Percentiles rank a stretch among this genome's conserved stretches.
phyloP scores from a whole-genome alignment of 257 asterid genomes.

The Petrea volubilis region DNA sequence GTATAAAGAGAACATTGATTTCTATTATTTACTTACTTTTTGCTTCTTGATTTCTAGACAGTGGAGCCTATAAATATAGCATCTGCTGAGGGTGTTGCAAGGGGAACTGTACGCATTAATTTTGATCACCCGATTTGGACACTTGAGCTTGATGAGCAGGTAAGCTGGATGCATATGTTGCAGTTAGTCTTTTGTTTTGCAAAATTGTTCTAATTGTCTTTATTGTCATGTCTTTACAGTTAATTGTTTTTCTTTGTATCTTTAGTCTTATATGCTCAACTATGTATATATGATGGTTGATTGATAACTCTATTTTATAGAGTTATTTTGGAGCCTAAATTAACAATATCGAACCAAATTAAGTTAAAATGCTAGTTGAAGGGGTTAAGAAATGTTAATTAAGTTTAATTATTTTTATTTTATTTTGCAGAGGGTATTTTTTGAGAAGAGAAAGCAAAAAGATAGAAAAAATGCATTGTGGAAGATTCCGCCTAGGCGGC shows the following conservation, averaged over 20 bases:
- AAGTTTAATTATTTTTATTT: too few species aligned
- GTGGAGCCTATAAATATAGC: constrained; percentile 97
- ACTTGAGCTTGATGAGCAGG: constrained; percentile 98
- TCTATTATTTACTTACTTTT: constrained; percentile 17
- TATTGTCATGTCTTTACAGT: not conserved
- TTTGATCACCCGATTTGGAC: constrained; percentile 99
- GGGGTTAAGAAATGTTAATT: too few species aligned
- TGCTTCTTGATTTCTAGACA: constrained; percentile 45
- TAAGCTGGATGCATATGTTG: constrained; percentile 17
- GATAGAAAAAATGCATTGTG: too few species aligned
- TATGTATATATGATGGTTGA: too few species aligned
- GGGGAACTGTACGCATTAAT: constrained; percentile 81
- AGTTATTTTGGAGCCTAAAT: too few species aligned
- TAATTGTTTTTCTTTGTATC: not conserved
- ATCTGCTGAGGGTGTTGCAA: constrained; percentile 95
- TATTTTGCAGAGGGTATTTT: too few species aligned
- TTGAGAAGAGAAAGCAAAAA: too few species aligned
- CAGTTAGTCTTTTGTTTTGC: constrained; percentile 8
- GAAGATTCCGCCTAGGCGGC: too few species aligned
- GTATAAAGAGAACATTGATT: not conserved
- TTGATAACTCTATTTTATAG: too few species aligned
- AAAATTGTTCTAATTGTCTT: not conserved
- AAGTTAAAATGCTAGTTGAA: too few species aligned
- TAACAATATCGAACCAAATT: too few species aligned
- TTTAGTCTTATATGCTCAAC: not conserved